These are phyloP conservation scores for Ulota crispa DNA, from an alignment of 225 moss, liverwort and hornwort genomes.

Conservation along the genomic window DNA sequence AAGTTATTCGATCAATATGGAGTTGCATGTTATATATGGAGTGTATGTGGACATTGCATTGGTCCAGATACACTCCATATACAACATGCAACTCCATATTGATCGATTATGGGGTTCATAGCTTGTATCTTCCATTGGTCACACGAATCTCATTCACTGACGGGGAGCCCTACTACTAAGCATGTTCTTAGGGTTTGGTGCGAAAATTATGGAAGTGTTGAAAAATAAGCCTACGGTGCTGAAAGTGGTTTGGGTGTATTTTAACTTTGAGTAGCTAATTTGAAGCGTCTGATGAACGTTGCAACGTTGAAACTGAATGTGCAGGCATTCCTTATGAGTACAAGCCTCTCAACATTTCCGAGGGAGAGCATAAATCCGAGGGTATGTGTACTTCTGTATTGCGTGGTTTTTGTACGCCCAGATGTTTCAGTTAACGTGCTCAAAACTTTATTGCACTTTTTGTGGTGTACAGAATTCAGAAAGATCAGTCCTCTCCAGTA, in stretches of 20 bases:
- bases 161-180: no score
- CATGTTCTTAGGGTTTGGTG: background rate
- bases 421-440: background rate
- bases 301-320: background rate
- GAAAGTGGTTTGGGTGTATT: background rate
- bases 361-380: slow-evolving; percentile 55
- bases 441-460: background rate
- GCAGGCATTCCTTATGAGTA: slow-evolving; percentile 72
- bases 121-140: background rate
- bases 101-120: no score
- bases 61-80: no score
- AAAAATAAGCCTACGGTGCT: background rate
- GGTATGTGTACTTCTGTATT: slow-evolving; percentile 33
- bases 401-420: background rate
- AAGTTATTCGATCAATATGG: no score
- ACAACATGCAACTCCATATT: no score
- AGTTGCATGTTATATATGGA: no score
- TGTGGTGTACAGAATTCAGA: slow-evolving; percentile 51
- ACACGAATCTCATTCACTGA: background rate
- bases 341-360: slow-evolving; percentile 44
- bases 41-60: no score
- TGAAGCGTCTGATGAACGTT: background rate
- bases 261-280: background rate
- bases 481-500: slow-evolving; percentile 53
- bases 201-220: background rate